Percentiles rank a stretch among this genome's conserved stretches.
Conservation (phyloP, 208 protist species). For the Wallacemonas rigidus region DNA sequence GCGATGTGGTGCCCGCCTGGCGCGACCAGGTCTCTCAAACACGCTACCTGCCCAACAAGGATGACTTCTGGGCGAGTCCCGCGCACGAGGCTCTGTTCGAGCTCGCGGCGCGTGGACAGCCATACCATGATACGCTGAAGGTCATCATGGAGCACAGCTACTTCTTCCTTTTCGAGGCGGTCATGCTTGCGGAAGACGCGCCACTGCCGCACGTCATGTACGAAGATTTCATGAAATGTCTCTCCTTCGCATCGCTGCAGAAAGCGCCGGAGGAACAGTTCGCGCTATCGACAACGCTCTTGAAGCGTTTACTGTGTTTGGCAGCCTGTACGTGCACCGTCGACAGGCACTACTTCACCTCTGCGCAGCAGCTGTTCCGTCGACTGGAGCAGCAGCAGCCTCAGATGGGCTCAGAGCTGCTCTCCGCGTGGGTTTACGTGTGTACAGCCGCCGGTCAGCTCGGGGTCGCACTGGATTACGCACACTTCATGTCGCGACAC, state of each 20-base stretch:
- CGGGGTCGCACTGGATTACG: slow-evolving; percentile 50
- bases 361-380: slow-evolving; percentile 57
- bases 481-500: slow-evolving; percentile 52
- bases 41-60: slow-evolving; percentile 63
- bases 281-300: slow-evolving; percentile 40
- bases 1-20: slow-evolving; percentile 15
- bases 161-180: slow-evolving; percentile 59
- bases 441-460: slow-evolving; percentile 66
- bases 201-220: slow-evolving; percentile 88
- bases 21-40: slow-evolving; percentile 1
- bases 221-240: slow-evolving; percentile 85
- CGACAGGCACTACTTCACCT: slow-evolving; percentile 78
- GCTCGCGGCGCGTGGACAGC: slow-evolving; percentile 36
- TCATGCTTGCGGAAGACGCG: slow-evolving; percentile 58
- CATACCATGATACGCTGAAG: slow-evolving; percentile 70
- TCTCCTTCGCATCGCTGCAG: slow-evolving; percentile 78
- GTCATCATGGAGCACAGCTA: slow-evolving; percentile 80
- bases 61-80: slow-evolving; percentile 61
- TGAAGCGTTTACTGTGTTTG: slow-evolving; percentile 61
- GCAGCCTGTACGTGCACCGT: slow-evolving; percentile 69
- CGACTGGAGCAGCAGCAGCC: slow-evolving; percentile 83
- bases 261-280: slow-evolving; percentile 85
- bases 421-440: slow-evolving; percentile 73
- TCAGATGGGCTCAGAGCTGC: slow-evolving; percentile 42
- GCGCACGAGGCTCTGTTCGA: slow-evolving; percentile 63